Evolutionary conservation across 306 rosid genomes (phyloP), one percentile per base, ranked within the genome.

Genomic region (Notholithocarpus densiflorus): DNA sequence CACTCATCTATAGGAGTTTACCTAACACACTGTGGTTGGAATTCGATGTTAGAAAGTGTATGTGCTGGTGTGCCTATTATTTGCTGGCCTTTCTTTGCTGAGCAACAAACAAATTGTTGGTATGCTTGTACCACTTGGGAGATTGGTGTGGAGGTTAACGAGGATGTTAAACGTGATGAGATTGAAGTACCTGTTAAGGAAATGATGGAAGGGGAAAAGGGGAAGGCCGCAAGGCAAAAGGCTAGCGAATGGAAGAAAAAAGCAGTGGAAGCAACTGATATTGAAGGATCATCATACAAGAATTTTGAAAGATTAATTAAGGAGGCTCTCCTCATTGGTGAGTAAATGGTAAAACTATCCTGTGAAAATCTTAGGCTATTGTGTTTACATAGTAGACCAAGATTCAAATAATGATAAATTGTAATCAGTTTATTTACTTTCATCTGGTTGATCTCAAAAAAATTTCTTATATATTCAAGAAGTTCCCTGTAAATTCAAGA

Each of bases 61-160:
- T 56, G 72, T 60, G 34, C 24, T 7, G 82, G 86, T 13, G 80
- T 85, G 70, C 88, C 82, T 52, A 8, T 85, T 10, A 85, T 85
- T 53, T 82, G 82, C 17, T 85, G 86, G 88, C 88, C 88, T 19
- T 85, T 85, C 64, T 82, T 82, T 27, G 80, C 75, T 1, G 77
- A 85, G 15, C 86, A 85, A 3, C 84, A 79, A 20, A 59, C 84
- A 0, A 84, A 80, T 45, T 72, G 84, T 68, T 27, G 74, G 2
- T 86, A 65, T 43, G 82, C 84, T 34, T 80, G 84, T 57, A 59
- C 26, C 1, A 5, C 10, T 20, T 86, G 82, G 89, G 84, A 43
- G 8, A 77, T 76, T 73, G 86, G 89, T 14, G 4, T 82, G 78
- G 86, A 86, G 56, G 34, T 79, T 15, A 79, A 77, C 3, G 15